Percentiles rank a stretch among this genome's conserved stretches.
Conservation (phyloP, 768 basidiomycete species). For the Lentinula guzmanii region DNA sequence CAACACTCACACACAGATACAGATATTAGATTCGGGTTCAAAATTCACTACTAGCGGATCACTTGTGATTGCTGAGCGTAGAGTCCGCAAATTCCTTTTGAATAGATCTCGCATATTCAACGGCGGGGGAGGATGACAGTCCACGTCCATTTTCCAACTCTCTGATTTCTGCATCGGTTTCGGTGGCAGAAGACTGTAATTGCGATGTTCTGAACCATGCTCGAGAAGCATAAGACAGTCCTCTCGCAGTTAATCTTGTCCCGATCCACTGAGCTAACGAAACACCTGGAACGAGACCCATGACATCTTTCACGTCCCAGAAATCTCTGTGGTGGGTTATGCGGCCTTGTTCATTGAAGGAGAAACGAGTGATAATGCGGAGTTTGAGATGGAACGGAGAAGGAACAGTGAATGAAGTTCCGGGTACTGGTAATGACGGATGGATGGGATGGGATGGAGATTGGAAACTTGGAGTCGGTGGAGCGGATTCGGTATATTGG, state of each 20-base stretch:
- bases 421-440: conserved; percentile 51
- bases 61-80: not conserved
- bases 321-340: conserved; percentile 77
- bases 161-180: not conserved
- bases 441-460: conserved; percentile 25
- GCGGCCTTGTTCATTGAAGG: conserved; percentile 78
- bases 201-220: not conserved
- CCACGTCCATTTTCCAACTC: not conserved
- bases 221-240: conserved; percentile 24
- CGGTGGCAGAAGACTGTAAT: not conserved
- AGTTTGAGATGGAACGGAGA: conserved; percentile 73
- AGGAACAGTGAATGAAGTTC: conserved; percentile 51
- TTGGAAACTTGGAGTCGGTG: conserved; percentile 21
- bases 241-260: conserved; percentile 53
- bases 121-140: not conserved
- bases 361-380: conserved; percentile 63
- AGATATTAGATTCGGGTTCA: not conserved
- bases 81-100: not conserved
- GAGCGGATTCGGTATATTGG: conserved; percentile 29
- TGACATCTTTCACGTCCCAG: conserved; percentile 76
- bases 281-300: conserved; percentile 67
- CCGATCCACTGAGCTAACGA: conserved; percentile 64
- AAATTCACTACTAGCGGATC: not conserved
- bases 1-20: not conserved
- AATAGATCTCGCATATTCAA: not conserved